phyloP scores from a whole-genome alignment of 2,329 filamentous ascomycete species.

The Chrysoporthe deuterocubensis region DNA sequence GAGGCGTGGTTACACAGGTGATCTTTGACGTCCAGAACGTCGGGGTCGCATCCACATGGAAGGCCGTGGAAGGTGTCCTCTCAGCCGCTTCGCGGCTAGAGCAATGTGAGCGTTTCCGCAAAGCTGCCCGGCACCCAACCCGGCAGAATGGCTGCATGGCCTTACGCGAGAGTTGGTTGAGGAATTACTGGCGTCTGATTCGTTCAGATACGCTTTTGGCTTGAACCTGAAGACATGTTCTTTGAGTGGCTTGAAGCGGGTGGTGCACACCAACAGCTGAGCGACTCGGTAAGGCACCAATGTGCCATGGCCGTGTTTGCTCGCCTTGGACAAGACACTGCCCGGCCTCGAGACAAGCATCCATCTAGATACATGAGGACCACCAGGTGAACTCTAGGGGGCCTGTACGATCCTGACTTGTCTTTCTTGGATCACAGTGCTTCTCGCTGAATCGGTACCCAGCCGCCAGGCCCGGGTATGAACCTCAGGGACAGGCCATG shows the following conservation, averaged over 20 bases:
- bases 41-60: background rate
- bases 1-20: conserved; percentile 16
- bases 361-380: background rate
- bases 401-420: background rate
- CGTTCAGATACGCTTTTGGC: background rate
- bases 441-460: too few species aligned
- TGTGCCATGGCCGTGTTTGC: background rate
- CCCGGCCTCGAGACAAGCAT: background rate
- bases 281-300: background rate
- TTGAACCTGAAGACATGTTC: background rate
- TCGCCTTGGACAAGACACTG: background rate
- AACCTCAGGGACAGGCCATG: too few species aligned
- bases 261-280: background rate
- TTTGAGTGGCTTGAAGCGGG: background rate
- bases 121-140: background rate
- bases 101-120: background rate
- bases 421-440: too few species aligned
- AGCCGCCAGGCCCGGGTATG: too few species aligned
- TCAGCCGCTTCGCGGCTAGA: background rate
- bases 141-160: background rate
- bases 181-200: background rate
- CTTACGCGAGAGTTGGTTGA: background rate
- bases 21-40: conserved; percentile 19
- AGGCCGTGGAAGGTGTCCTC: background rate
- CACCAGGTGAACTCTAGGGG: background rate